phyloP scores from a whole-genome alignment of 305 asterid species.

The Solanum hybrid region DNA sequence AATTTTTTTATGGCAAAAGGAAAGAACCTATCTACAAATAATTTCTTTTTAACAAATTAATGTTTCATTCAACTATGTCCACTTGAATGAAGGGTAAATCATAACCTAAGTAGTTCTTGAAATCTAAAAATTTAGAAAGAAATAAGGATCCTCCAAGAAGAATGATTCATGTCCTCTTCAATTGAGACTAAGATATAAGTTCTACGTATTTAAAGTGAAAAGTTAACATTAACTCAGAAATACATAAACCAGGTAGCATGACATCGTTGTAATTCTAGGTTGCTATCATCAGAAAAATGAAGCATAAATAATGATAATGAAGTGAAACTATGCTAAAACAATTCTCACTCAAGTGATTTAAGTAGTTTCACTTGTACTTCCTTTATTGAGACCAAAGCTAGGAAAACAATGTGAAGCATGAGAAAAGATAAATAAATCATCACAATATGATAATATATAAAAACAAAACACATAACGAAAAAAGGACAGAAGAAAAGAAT shows the following conservation, averaged over 20 bases:
- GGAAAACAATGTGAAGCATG: no score
- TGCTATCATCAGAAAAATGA: background rate
- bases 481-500: no score
- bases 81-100: background rate
- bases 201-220: background rate
- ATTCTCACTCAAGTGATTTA: no score
- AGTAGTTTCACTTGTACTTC: no score
- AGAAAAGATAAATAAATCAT: no score
- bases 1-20: background rate
- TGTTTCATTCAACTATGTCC: background rate
- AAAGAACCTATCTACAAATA: background rate
- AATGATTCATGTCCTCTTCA: background rate
- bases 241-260: background rate
- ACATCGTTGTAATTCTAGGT: background rate
- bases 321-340: no score
- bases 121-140: background rate
- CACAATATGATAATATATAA: no score
- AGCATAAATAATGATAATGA: background rate
- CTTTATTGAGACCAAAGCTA: no score
- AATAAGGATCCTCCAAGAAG: background rate
- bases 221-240: background rate
- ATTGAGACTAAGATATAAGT: background rate
- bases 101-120: background rate
- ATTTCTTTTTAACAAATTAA: no score
- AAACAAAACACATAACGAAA: no score